Percentiles rank a stretch among this genome's conserved stretches.
These are phyloP conservation scores for Modicella reniformis DNA, from an alignment of 371 early-diverging fungal genomes.

Conservation along the genomic window DNA sequence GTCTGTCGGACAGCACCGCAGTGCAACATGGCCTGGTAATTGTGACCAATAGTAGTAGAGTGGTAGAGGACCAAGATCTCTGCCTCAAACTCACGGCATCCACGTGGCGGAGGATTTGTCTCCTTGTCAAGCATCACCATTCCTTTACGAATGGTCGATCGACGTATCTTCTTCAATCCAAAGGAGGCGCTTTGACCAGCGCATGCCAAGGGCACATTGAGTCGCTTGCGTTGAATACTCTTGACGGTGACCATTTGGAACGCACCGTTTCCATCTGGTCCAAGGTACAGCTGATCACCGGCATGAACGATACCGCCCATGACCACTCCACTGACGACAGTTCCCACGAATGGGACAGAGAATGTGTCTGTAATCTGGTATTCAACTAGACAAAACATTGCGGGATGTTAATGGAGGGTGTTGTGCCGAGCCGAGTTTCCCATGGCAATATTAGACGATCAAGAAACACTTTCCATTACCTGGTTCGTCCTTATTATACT, in stretches of 20 bases:
- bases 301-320: conserved; percentile 75
- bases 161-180: conserved; percentile 84
- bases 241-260: conserved; percentile 83
- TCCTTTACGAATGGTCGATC: conserved; percentile 85
- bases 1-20: conserved; percentile 92
- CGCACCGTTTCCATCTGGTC: conserved; percentile 85
- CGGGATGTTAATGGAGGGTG: neutral
- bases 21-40: conserved; percentile 95
- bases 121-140: conserved; percentile 85
- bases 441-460: neutral
- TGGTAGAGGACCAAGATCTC: conserved; percentile 91
- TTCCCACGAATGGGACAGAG: conserved; percentile 89
- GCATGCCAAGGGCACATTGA: conserved; percentile 75
- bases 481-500: conserved; percentile 70
- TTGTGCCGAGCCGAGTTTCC: neutral
- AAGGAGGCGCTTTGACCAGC: conserved; percentile 90
- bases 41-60: conserved; percentile 86
- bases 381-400: conserved; percentile 57
- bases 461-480: conserved; percentile 11
- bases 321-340: conserved; percentile 81
- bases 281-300: conserved; percentile 86
- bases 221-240: conserved; percentile 89
- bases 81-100: conserved; percentile 85
- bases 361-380: conserved; percentile 91
- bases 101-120: conserved; percentile 64